Conservation (phyloP, 169 alveolate genomes). For the Theileria equi region DNA sequence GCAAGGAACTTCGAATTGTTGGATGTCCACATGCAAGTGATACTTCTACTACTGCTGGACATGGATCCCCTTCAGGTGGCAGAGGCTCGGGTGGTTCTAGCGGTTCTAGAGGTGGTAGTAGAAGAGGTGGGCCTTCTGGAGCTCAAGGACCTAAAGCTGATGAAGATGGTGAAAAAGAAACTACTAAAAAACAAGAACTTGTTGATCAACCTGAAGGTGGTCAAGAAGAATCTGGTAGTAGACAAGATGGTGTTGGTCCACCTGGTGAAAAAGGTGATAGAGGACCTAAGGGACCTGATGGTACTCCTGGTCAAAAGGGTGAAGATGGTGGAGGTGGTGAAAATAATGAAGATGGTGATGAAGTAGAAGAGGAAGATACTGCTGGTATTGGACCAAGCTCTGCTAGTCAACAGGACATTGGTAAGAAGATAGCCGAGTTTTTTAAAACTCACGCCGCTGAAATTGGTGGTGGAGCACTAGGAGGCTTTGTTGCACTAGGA, state of each 20-base stretch:
- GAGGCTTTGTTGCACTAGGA: neutral
- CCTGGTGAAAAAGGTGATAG: neutral
- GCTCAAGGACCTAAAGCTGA: neutral
- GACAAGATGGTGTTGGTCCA: too few relatives aligned
- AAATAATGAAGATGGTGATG: too few relatives aligned
- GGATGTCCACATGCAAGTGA: neutral
- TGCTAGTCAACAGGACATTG: too few relatives aligned
- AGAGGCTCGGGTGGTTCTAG: slow-evolving; percentile 18
- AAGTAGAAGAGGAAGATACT: neutral
- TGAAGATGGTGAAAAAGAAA: neutral
- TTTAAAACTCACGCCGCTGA: too few relatives aligned
- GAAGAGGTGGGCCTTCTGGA: slow-evolving; percentile 58
- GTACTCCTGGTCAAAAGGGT: slow-evolving; percentile 66
- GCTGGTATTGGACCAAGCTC: too few relatives aligned
- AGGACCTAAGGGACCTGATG: too few relatives aligned
- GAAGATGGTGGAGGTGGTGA: slow-evolving; percentile 10
- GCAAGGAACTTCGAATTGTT: neutral
- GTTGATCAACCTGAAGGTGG: neutral
- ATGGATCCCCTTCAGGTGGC: neutral
- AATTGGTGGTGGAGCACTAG: too few relatives aligned
- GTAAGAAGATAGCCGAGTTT: too few relatives aligned
- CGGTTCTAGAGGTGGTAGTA: slow-evolving; percentile 44
- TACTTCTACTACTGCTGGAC: neutral
- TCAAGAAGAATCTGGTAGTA: neutral
- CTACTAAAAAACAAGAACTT: neutral